Evolutionary conservation across 495 filamentous ascomycete species (phyloP).

Genomic region (Apiosordaria backusii): DNA sequence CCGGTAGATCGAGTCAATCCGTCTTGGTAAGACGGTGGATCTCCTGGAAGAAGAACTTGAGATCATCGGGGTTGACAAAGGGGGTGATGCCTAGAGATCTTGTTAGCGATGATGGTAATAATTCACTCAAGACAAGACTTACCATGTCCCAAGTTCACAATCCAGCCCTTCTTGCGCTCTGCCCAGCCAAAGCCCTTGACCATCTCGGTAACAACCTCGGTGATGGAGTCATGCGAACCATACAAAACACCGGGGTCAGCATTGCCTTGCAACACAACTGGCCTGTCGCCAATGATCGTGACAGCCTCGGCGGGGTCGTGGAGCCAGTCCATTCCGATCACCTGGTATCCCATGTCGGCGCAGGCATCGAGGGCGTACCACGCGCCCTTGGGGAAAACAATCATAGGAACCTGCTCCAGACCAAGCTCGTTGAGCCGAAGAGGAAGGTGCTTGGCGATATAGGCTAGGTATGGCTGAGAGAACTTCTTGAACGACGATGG

Average conservation of each 20-base stretch:
- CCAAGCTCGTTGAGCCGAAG: constrained; percentile 65
- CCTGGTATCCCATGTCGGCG: constrained; percentile 85
- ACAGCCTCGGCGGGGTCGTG: constrained; percentile 84
- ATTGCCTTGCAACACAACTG: constrained; percentile 83
- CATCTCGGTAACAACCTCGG: constrained; percentile 74
- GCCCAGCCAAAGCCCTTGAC: constrained; percentile 70
- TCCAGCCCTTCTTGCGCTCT: constrained; percentile 56
- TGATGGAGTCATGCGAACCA: constrained; percentile 75
- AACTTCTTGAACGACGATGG: constrained; percentile 78
- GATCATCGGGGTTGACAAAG: constrained; percentile 84
- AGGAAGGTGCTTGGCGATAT: constrained; percentile 78
- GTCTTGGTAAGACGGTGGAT: constrained; percentile 63
- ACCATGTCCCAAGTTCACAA: constrained; percentile 92
- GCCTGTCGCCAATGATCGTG: constrained; percentile 65
- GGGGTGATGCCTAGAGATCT: constrained; percentile 72
- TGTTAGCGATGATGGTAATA: constrained; percentile 13
- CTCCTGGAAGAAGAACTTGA: constrained; percentile 92
- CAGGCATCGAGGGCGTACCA: constrained; percentile 90
- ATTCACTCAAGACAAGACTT: constrained; percentile 28
- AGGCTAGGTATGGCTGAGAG: constrained; percentile 77
- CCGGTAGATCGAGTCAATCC: neutral
- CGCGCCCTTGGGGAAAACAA: constrained; percentile 99
- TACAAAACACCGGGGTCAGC: constrained; percentile 93
- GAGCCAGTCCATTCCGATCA: constrained; percentile 92
- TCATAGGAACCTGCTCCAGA: constrained; percentile 85